Percentiles rank a stretch among this genome's conserved stretches.
These are phyloP conservation scores for Rosa persica DNA, from an alignment of 306 rosid species.

Conservation along the genomic window DNA sequence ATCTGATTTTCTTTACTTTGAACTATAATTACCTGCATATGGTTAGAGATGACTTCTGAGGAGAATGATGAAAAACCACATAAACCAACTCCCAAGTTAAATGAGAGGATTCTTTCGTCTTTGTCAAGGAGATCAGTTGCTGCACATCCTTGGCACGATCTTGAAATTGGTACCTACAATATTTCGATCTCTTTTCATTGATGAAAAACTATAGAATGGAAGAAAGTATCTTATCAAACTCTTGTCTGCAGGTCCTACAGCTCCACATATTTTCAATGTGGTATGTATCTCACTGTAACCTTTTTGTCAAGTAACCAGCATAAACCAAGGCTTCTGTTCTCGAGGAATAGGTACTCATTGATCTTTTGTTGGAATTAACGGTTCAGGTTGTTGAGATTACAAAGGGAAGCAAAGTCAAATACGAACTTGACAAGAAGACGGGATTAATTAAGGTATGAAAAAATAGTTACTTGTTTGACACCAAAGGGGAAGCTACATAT, in stretches of 20 bases:
- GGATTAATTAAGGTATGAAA: conserved; percentile 80
- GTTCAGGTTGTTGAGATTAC: conserved; percentile 89
- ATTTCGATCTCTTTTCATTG: neutral
- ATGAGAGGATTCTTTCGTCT: conserved; percentile 95
- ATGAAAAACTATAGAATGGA: neutral
- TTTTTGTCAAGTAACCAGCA: conserved; percentile 10
- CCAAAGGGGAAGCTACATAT: neutral
- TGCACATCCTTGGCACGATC: conserved; percentile 99
- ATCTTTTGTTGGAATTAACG: conserved; percentile 30
- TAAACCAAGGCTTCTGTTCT: neutral
- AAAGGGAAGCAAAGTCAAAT: conserved; percentile 97
- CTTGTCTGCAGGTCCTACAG: conserved; percentile 72
- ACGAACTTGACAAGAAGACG: conserved; percentile 95
- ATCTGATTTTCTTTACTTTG: neutral
- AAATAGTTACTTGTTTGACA: neutral
- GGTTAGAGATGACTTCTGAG: conserved; percentile 51
- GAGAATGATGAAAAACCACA: conserved; percentile 28
- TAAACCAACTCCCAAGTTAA: conserved; percentile 51
- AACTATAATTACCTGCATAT: conserved; percentile 5
- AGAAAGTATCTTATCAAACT: conserved; percentile 25
- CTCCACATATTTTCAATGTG: conserved; percentile 73
- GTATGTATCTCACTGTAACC: conserved; percentile 46
- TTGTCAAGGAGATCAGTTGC: conserved; percentile 96
- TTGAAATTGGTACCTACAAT: conserved; percentile 72
- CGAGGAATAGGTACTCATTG: conserved; percentile 14